Evolutionary conservation across 768 basidiomycete species (phyloP), one percentile per base, ranked within the genome.

Genomic region (Psilocybe azurescens): DNA sequence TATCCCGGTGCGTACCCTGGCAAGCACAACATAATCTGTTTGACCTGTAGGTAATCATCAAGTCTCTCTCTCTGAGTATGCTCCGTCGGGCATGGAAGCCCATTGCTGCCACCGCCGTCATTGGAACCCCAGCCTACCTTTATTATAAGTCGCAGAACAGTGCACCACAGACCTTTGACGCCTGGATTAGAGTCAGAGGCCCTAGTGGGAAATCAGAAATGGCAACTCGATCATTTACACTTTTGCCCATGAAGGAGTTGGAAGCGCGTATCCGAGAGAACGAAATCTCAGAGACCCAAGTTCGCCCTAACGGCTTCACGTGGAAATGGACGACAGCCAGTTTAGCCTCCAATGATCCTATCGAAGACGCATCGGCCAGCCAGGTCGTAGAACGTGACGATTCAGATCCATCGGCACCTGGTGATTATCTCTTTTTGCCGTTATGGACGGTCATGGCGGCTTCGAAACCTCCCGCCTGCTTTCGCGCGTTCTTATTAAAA

Each of bases 371-470:
- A 28, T 84, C 89, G 65, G 86, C 91, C 3, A 82, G 83, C 62
- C 86, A 88, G 59, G 78, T 95, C 63, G 77, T 97, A 53, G 73
- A 83, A 65, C 81, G 88, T 41, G 87, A 91, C 69, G 77, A 77
- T 3, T 77, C 83, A n/a, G 86, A 89, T 65, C 79, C 83, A 9
- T 80, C 84, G 3, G 79, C 79, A 0, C 83, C 85, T 1, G 90
- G 90, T 13, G 92, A 93, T 69, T 83, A 91, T 62, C 79, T 94
- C 47, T 91, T 97, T 95, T 94, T 69, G 79, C 93, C 1, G 88
- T 97, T 38, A 91, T 97, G 88, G 95, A 95, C 67, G 95, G 95
- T 2, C 97, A 99, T 72, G 80, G 86, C 2, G 97, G 97, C 1
- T 84, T 77, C 39, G 83, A 93, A 55, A 99, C 97, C 2, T 95